Conservation (phyloP, 176 grass and related monocot genomes). For the Carex parvula region DNA sequence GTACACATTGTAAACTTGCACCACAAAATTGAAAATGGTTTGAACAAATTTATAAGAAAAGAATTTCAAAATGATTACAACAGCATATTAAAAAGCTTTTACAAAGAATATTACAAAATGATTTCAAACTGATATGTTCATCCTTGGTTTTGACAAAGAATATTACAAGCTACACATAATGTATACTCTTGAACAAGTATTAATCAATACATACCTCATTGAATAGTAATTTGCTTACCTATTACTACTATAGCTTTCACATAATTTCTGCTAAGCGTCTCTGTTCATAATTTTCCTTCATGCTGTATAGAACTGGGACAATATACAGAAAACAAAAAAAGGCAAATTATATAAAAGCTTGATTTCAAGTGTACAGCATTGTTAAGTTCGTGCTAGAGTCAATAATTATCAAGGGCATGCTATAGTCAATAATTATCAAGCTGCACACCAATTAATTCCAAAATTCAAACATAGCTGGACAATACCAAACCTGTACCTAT, state of each 20-base stretch:
- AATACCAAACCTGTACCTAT: too few species aligned
- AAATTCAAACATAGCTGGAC: too few species aligned
- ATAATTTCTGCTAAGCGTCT: conserved; percentile 59
- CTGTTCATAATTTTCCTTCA: conserved; percentile 74
- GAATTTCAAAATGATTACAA: too few species aligned
- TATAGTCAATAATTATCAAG: too few species aligned
- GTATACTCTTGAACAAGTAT: background rate
- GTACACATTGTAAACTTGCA: too few species aligned
- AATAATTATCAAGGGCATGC: too few species aligned
- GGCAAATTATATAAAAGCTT: conserved; percentile 6
- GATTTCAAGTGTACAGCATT: background rate
- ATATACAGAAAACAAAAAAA: conserved; percentile 15
- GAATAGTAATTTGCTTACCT: conserved; percentile 37
- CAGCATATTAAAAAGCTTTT: too few species aligned
- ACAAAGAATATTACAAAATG: too few species aligned
- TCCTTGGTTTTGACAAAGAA: background rate
- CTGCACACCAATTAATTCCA: too few species aligned
- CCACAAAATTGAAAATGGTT: too few species aligned
- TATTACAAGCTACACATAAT: background rate
- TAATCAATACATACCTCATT: background rate
- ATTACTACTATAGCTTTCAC: conserved; percentile 88
- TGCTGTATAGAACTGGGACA: conserved; percentile 52
- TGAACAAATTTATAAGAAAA: too few species aligned
- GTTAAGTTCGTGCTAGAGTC: too few species aligned
- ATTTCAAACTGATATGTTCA: background rate